Base-by-base conservation (phyloP, 2,329 filamentous ascomycete genomes). In the Diaporthe australafricana region DNA sequence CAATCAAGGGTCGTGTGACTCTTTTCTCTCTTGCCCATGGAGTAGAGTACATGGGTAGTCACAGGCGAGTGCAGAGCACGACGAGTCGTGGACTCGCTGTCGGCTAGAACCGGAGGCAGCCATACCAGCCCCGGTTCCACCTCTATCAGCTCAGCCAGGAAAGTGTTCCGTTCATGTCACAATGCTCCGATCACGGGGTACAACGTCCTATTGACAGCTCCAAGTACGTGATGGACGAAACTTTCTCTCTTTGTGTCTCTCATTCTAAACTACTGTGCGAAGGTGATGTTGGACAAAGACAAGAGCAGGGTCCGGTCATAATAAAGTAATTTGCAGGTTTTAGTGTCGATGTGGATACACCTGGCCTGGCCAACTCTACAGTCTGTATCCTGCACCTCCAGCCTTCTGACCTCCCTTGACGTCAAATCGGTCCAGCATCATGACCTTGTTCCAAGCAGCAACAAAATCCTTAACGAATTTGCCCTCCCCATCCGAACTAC, bases 391-490 rank as follows among this genome's bases (percentile, higher is more conserved):
- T 1, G 65, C 30, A 27, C 65, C 65, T 5, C 65, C 65, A 5
- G 65, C 40, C 65, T 68, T 68, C 9, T 55, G 50, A 16, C 65
- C 53, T 5, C 65, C 65, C 50, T 63, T 70, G n/a, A 90, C 72
- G 75, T 94, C 92, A 77, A 89, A 94, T 12, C 92, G 88, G 79
- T 94, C 92, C 70, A 92, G 79, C 79, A 92, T 91, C 89, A 92
- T 92, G 17, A 94, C 89, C 90, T 94, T 94, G 76, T 86, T 84
- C 92, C 92, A 94, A 3, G 90, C 91, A 16, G 85, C 83, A n/a
- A 94, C 87, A 77, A 94, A 94, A 83, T 94, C 92, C 81, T 88
- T 89, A 66, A 90, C 88, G 71, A 94, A 92, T 84, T 91, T 92
- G 70, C 89, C 86, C 74, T 88, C 79, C 8, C 85, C 87, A 76